These are phyloP conservation scores for Salix udensis DNA, from an alignment of 345 rosid species.

Conservation along the genomic window DNA sequence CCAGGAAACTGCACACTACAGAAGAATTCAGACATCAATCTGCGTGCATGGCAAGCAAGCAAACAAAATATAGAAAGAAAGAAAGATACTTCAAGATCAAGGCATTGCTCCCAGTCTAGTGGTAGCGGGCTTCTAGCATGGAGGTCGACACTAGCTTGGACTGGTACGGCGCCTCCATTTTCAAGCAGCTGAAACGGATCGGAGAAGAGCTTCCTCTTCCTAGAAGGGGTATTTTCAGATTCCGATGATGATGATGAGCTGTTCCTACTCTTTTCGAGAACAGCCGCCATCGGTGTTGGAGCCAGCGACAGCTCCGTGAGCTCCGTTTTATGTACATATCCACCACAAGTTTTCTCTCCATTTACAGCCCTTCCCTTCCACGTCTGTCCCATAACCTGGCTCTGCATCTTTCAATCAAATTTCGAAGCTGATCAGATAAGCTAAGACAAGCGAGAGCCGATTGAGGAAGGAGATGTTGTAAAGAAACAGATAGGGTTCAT, in stretches of 20 bases:
- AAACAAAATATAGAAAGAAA: background rate
- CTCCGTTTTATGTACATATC: slow-evolving; percentile 22
- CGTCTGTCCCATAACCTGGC: background rate
- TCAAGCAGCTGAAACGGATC: slow-evolving; percentile 11
- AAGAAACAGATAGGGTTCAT: slow-evolving; percentile 10
- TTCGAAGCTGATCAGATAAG: background rate
- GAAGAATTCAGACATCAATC: background rate
- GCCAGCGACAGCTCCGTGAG: slow-evolving; percentile 46
- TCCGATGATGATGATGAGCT: slow-evolving; percentile 35
- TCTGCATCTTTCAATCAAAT: background rate
- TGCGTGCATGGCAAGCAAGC: background rate
- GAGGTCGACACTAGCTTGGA: slow-evolving; percentile 40
- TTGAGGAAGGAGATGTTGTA: background rate
- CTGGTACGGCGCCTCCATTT: background rate
- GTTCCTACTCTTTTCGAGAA: slow-evolving; percentile 12
- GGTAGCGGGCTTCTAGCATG: slow-evolving; percentile 41
- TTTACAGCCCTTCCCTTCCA: background rate
- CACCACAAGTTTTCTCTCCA: background rate
- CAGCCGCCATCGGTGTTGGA: slow-evolving; percentile 13
- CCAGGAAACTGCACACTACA: background rate
- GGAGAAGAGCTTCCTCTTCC: slow-evolving; percentile 36
- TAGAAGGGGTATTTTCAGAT: slow-evolving; percentile 28
- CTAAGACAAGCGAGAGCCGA: background rate
- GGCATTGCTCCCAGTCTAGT: slow-evolving; percentile 53
- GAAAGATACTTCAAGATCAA: slow-evolving; percentile 39